These are phyloP conservation scores for Metarhizium sp. DNA, from an alignment of 2,329 filamentous ascomycete species.

Conservation along the genomic window DNA sequence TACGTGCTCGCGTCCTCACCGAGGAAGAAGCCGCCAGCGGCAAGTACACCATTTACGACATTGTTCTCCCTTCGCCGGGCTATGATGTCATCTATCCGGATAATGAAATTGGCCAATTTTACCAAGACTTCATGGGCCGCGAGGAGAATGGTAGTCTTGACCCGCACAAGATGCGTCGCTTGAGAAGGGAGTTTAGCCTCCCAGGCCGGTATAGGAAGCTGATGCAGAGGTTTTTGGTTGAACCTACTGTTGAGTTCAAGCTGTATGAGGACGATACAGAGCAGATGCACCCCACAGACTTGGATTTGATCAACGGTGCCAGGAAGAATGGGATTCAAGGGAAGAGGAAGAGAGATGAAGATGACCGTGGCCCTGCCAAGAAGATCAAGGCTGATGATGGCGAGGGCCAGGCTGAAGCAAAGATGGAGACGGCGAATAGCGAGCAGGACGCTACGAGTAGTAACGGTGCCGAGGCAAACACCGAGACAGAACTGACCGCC, in stretches of 20 bases:
- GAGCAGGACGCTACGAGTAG: constrained; percentile 6
- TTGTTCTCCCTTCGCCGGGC: constrained; percentile 87
- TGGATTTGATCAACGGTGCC: constrained; percentile 53
- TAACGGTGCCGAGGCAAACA: constrained; percentile 7
- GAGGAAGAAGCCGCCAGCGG: constrained; percentile 71
- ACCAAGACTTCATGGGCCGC: constrained; percentile 75
- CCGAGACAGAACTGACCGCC: constrained; percentile 12
- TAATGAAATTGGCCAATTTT: constrained; percentile 78
- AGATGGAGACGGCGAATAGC: neutral
- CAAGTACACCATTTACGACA: constrained; percentile 71
- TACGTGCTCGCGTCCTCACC: constrained; percentile 61
- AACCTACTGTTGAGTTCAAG: constrained; percentile 59
- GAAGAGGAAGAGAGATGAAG: constrained; percentile 9
- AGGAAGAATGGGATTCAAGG: constrained; percentile 6
- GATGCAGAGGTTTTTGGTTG: constrained; percentile 59
- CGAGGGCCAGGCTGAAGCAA: neutral
- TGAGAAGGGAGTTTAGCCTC: constrained; percentile 79
- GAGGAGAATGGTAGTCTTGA: constrained; percentile 69
- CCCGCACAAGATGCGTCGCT: constrained; percentile 77
- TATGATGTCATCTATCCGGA: constrained; percentile 80
- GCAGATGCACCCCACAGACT: constrained; percentile 83
- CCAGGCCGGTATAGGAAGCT: constrained; percentile 83
- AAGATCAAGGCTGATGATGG: constrained; percentile 6
- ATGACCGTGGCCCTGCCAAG: constrained; percentile 2
- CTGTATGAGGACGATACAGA: constrained; percentile 62